These are phyloP conservation scores for Serendipita indica DNA, from an alignment of 768 basidiomycete species.

Conservation along the genomic window DNA sequence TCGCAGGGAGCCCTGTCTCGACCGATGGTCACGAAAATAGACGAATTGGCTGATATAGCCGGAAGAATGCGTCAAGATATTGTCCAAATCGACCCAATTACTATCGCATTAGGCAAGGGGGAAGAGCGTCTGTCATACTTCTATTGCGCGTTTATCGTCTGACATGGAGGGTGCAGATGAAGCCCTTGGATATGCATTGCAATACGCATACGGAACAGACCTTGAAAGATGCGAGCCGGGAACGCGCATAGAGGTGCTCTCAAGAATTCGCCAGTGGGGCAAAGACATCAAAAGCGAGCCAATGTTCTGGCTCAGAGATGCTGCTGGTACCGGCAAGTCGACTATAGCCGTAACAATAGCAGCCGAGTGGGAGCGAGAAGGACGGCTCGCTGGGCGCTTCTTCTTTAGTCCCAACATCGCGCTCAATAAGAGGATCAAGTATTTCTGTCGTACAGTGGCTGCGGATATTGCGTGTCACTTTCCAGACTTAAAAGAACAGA, in stretches of 20 bases:
- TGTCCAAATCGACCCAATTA: no score
- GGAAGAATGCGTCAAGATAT: no score
- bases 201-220: not conserved
- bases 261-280: not conserved
- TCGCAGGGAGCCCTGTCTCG: no score
- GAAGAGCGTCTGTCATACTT: no score
- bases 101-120: no score
- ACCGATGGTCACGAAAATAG: no score
- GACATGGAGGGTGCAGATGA: not conserved
- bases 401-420: not conserved
- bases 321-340: not conserved
- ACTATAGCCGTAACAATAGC: not conserved
- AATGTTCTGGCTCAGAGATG: slow-evolving; percentile 8
- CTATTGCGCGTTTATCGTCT: no score
- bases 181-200: not conserved
- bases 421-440: not conserved
- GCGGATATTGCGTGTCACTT: not conserved
- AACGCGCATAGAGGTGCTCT: not conserved
- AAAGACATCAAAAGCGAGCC: not conserved
- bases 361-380: not conserved
- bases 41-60: no score
- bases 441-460: not conserved
- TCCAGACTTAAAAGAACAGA: not conserved
- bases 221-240: not conserved
- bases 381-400: not conserved